Evolutionary conservation across 371 early-diverging fungal species (phyloP), one percentile per base, ranked within the genome.

Genomic region (Mortierella polycephala): DNA sequence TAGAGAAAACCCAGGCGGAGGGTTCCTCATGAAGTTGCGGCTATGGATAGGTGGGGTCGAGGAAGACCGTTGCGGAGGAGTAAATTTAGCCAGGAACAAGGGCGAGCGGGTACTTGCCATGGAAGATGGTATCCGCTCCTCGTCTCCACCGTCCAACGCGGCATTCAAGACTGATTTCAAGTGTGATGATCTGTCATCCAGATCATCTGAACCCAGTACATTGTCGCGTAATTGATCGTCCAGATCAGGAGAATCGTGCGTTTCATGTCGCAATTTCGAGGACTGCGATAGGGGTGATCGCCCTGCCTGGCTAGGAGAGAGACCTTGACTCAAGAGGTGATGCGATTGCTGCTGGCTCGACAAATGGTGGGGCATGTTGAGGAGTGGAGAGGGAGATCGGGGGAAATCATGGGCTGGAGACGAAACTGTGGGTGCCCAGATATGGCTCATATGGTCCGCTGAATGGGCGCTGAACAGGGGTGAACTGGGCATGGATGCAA

Each of bases 371-470:
- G 87, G 91, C 63, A 87, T 82, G 39, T 90, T 90, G 71, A 89
- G 89, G 7, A 91, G 85, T 7, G 95, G 95, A 13, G 96, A 96
- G n/a, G 94, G 92, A 11, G 96, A 93, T 53, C 94, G 85, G 14
- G 95, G 95, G 65, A 93, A 94, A 70, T 94, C 95, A 77, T 87
- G 65, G 7, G 57, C 16, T 39, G 62, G 57, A 44, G 67, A 71
- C 14, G 75, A 62, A 1, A 77, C 69, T 12, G 74, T 73, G 2
- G 80, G 80, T 41, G 80, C 74, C 80, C 80, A 79, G 42, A 79
- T 79, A 50, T 79, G 80, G 60, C 73, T 79, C 59, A 79, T 73
- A 53, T 79, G 80, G 18, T 79, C 80, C 2, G 70, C 69, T 2
- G 74, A 66, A 50, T 73, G 80, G 14, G 80, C 74, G 12, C 69